A percentile compares a stretch with the other conserved stretches of the same genome.
These are phyloP conservation scores for Sphaerulina vaccinii DNA, from an alignment of 2,329 filamentous ascomycete genomes.

Conservation along the genomic window DNA sequence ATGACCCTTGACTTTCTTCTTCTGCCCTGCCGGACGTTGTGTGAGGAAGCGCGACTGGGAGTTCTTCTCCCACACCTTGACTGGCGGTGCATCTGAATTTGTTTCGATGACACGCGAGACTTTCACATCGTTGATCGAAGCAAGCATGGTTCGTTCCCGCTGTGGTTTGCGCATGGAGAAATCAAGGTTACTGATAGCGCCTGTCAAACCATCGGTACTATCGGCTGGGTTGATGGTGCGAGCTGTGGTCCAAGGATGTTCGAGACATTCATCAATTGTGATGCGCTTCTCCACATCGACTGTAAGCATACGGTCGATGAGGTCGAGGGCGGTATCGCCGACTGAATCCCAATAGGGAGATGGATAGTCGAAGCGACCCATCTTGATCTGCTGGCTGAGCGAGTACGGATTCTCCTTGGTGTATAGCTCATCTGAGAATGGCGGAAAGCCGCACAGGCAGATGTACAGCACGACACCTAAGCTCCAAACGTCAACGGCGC, in stretches of 20 bases:
- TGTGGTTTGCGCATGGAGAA: constrained; percentile 77
- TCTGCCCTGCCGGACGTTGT: constrained; percentile 21
- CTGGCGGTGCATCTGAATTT: constrained; percentile 55
- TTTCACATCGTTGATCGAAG: constrained; percentile 73
- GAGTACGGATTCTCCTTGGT: constrained; percentile 75
- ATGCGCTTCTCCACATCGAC: constrained; percentile 81
- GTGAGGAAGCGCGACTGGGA: constrained; percentile 44
- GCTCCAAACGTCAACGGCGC: constrained; percentile 94
- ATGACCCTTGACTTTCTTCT: constrained; percentile 45
- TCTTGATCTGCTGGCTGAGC: constrained; percentile 84
- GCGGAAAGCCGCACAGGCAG: constrained; percentile 92
- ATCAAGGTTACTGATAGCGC: constrained; percentile 77
- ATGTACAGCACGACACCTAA: constrained; percentile 98
- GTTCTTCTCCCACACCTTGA: constrained; percentile 78
- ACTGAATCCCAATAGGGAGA: constrained; percentile 94
- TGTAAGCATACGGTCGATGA: constrained; percentile 93
- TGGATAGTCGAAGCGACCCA: constrained; percentile 87
- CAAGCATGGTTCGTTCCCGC: constrained; percentile 82
- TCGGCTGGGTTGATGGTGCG: constrained; percentile 54
- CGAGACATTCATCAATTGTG: constrained; percentile 84
- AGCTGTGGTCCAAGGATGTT: constrained; percentile 81
- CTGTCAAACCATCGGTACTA: constrained; percentile 88
- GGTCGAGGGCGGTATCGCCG: constrained; percentile 80
- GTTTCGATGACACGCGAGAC: constrained; percentile 59
- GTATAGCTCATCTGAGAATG: constrained; percentile 92